phyloP scores from a whole-genome alignment of 2,329 filamentous ascomycete genomes.

The Verticillium longisporum region DNA sequence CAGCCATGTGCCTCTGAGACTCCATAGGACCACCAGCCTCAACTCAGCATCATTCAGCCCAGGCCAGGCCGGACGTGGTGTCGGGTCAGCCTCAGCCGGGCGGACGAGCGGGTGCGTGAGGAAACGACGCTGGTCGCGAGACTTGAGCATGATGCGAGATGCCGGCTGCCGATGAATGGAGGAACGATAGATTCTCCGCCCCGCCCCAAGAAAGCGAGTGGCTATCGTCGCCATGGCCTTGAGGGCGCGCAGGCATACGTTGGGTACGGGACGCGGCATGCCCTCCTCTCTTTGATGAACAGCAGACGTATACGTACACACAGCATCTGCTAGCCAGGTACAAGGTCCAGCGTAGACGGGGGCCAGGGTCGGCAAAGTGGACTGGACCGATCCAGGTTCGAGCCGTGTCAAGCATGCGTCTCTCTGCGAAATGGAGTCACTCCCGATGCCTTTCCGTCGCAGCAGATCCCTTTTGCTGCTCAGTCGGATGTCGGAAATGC shows the following conservation, averaged over 20 bases:
- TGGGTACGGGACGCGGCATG: background rate
- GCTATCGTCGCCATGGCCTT: background rate
- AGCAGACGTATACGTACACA: background rate
- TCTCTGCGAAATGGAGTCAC: background rate
- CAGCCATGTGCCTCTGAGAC: background rate
- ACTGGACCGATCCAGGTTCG: background rate
- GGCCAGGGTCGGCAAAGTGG: background rate
- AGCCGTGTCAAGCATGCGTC: background rate
- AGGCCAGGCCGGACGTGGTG: background rate
- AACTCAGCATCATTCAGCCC: too few species aligned
- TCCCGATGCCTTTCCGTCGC: background rate
- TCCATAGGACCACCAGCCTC: too few species aligned
- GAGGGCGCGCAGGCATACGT: background rate
- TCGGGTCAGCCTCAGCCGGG: background rate
- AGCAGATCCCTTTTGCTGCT: background rate
- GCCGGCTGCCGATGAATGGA: background rate
- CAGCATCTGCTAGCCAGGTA: background rate
- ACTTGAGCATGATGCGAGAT: background rate
- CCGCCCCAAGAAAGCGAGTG: background rate
- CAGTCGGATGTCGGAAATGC: background rate
- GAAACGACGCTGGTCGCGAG: background rate
- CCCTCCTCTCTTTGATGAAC: background rate
- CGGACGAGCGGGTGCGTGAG: background rate
- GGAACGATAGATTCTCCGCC: conserved; percentile 3
- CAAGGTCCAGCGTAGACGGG: background rate